Percentiles rank a stretch among this genome's conserved stretches.
Evolutionary conservation across 108 stramenopile species (phyloP).

Genomic region (Thalassiosira profunda): DNA sequence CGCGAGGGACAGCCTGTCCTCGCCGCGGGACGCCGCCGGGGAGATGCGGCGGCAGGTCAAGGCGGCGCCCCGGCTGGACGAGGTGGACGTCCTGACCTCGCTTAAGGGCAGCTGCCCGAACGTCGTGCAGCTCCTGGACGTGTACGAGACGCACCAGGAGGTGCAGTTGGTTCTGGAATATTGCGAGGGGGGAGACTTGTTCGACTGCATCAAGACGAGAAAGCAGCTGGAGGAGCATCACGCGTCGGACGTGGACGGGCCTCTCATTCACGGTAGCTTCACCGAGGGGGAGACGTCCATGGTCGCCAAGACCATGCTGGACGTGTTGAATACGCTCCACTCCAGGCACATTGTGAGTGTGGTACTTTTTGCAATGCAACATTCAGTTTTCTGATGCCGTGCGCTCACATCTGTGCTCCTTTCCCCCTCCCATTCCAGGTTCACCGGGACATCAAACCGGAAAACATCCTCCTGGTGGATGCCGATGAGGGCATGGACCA

Average conservation of each 20-base stretch:
- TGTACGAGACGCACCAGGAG: constrained; percentile 87
- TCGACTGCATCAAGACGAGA: constrained; percentile 76
- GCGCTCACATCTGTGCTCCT: no score
- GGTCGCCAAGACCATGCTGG: constrained; percentile 75
- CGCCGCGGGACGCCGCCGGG: constrained; percentile 28
- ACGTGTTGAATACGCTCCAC: constrained; percentile 70
- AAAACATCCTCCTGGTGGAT: constrained; percentile 75
- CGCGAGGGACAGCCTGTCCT: constrained; percentile 13
- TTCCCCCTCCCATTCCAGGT: no score
- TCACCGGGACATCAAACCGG: constrained; percentile 91
- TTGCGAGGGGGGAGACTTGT: constrained; percentile 89
- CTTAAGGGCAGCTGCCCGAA: constrained; percentile 62
- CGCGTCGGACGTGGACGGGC: background rate
- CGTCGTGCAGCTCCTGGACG: constrained; percentile 78
- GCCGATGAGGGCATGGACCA: constrained; percentile 50
- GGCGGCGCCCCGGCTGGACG: constrained; percentile 62
- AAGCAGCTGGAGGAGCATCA: constrained; percentile 40
- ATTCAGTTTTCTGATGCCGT: no score
- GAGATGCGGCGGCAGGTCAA: constrained; percentile 9
- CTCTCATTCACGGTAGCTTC: constrained; percentile 35
- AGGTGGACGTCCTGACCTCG: constrained; percentile 79
- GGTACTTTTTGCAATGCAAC: no score
- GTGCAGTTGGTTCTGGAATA: constrained; percentile 89
- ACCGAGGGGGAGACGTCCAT: constrained; percentile 72
- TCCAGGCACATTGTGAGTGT: constrained; percentile 63